Base-by-base conservation (phyloP, 352 stramenopile genomes). In the Phytophthora boehmeriae region DNA sequence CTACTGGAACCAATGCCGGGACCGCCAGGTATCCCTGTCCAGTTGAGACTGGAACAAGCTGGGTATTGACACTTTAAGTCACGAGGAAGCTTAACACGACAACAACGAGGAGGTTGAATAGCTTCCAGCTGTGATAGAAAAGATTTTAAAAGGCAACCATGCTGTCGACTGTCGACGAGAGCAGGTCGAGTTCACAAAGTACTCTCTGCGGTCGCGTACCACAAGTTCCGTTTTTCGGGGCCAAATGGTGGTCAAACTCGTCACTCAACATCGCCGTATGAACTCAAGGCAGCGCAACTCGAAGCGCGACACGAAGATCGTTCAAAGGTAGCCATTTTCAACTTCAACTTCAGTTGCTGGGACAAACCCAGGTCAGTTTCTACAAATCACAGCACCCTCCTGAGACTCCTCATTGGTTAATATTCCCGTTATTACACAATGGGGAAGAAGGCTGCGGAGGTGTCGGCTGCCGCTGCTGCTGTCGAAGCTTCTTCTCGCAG, bases 401-500 rank as follows among this genome's bases (percentile, higher is more conserved):
- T 30, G 25, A 3, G 25, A 3, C 3, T 30, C 3, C 25, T 30
- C 25, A 30, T 30, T 30, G 25, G 25, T 30, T 30, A 6, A 30
- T 30, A 36, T 39, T n/a, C 5, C 8, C 9, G 34, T 45, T n/a
- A n/a, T n/a, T n/a, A n/a, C n/a, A n/a, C n/a, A n/a, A 54, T 58
- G 57, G 49, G 48, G 22, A 54, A 30, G 19, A 65, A 51, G 36
- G 52, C 57, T 42, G 16, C 13, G 17, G 6, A 16, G 23, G 44
- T 28, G 23, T 17, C 9, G 54, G 16, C 20, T 0, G 43, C 41
- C 10, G 34, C 45, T 1, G 35, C 51, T 2, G 36, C 19, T 20
- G 59, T 54, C 8, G 60, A 46, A 39, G 42, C 48, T 19, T 47
- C 59, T 1, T n/a, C 48, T 13, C 42, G 48, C 11, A 43, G 65